Base-by-base conservation (phyloP, 192 early-diverging fungal genomes). In the Entomortierella beljakovae region DNA sequence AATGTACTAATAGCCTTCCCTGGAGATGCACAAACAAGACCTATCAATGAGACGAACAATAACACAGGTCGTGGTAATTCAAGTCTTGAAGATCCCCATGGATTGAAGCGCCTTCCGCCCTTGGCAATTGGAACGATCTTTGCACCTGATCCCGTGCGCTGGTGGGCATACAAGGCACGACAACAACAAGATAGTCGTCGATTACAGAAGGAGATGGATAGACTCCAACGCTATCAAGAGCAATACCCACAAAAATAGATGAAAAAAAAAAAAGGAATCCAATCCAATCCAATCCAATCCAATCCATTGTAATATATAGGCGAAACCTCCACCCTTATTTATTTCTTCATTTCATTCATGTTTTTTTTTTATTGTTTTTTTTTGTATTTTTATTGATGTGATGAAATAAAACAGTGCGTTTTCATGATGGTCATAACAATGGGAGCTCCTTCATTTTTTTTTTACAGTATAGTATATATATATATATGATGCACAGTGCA, bases 1-100 rank as follows among this genome's bases (percentile, higher is more conserved):
- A 79, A 79, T 32, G 75, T 79, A 18, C 18, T 79, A 42, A 70
- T 79, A 22, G 75, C 70, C 9, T 79, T 79, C 22, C 75, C 75
- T 1, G 75, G 75, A 8, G 75, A 79, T 64, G 46, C 67, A 23
- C 54, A 40, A 15, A 65, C 75, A n/a, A 54, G 67, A 29, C 49
- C 37, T 8, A 38, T 79, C 9, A 34, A 25, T 60, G 6, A 16
- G 15, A 37, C 13, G 6, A 34, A 18, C 33, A 29, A 26, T 29
- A 53, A 15, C 28, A 67, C 31, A 18, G 15, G 34, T 54, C 6
- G 18, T 43, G 46, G 49, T 29, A 46, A 25, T 22, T 4, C 35
- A 51, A 31, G 49, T n/a, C n/a, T n/a, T n/a, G 35, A 60, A 15
- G 28, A 35, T 9, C 16, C 15, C 33, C 20, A 64, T 23, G 37